Base-by-base conservation (phyloP, 257 asterid genomes). In the Salvia rosmarinus region DNA sequence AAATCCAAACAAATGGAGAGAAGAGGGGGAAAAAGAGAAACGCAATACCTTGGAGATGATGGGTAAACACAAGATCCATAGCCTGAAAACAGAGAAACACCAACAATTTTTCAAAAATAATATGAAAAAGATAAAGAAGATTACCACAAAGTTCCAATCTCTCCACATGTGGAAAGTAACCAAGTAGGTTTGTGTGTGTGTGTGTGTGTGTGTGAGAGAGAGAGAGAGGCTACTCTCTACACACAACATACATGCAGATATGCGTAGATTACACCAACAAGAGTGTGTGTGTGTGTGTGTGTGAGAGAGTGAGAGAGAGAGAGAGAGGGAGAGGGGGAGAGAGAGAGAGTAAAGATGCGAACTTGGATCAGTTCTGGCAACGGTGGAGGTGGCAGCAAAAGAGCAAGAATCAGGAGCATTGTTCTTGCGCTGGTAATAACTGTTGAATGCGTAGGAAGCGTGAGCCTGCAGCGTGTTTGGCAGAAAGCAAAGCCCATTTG, bases 341-440 rank as follows among this genome's bases (percentile, higher is more conserved):
- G 71, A 35, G 44, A 62, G 51, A 42, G 37, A 21, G 16, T 1
- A 17, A 21, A 68, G 19, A 55, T 6, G 47, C 66, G 23, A 30
- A 94, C 99, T 94, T 73, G 99, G 99, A 72, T 94, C 97, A 71
- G 97, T 91, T 76, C 68, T 89, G 5, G 99, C 96, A 6, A 94
- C 9, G 75, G 86, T 70, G 61, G 99, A 87, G 17, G 91, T 80
- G 73, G 90, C 92, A 66, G 85, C 84, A 71, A 94, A 94, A 17
- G 79, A 70, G 12, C 99, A 94, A 43, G 96, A 75, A 61, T 85
- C 97, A 34, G 92, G 96, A 3, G 92, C 93, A 74, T 77, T 86
- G 20, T 78, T 83, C 75, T 42, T 85, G 43, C 96, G 86, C 80
- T 89, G 99, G 34, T 64, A 94, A 8, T 72, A 94, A 16, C 96